phyloP scores from a whole-genome alignment of 805 yeast species.

The Ogataea paradorogensis region DNA sequence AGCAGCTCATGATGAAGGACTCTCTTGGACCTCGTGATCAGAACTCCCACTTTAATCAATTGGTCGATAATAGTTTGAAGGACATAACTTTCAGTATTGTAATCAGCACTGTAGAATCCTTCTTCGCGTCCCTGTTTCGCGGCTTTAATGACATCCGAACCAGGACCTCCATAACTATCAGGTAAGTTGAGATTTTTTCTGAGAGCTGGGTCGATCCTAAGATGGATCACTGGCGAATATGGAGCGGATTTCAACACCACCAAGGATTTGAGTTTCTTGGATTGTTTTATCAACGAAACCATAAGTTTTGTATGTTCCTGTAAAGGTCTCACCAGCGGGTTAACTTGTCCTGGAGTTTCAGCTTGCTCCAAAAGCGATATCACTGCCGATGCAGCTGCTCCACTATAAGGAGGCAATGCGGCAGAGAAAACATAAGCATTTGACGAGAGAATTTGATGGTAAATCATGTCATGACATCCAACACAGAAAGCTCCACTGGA shows the following conservation, averaged over 20 bases:
- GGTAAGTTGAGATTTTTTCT: conserved; percentile 49
- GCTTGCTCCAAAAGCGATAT: conserved; percentile 46
- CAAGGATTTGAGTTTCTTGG: conserved; percentile 35
- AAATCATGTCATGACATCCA: conserved; percentile 78
- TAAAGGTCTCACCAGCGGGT: conserved; percentile 36
- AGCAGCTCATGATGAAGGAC: conserved; percentile 71
- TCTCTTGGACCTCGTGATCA: conserved; percentile 56
- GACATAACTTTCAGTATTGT: conserved; percentile 54
- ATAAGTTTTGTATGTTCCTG: conserved; percentile 40
- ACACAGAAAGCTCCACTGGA: conserved; percentile 93
- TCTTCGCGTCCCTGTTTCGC: conserved; percentile 43
- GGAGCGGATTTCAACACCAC: conserved; percentile 54
- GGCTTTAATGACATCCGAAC: conserved; percentile 39
- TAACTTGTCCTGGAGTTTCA: conserved; percentile 35
- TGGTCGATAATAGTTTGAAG: conserved; percentile 66
- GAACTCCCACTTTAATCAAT: conserved; percentile 49
- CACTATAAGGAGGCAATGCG: conserved; percentile 88
- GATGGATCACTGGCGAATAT: conserved; percentile 67
- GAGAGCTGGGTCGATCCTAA: conserved; percentile 50
- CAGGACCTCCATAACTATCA: conserved; percentile 45
- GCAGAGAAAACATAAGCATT: conserved; percentile 93
- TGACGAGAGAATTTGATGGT: conserved; percentile 89
- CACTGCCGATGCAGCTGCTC: conserved; percentile 52
- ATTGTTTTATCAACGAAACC: conserved; percentile 40
- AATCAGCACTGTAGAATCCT: conserved; percentile 40